Evolutionary conservation across 306 rosid species (phyloP).

Genomic region (Medicago lupulina): DNA sequence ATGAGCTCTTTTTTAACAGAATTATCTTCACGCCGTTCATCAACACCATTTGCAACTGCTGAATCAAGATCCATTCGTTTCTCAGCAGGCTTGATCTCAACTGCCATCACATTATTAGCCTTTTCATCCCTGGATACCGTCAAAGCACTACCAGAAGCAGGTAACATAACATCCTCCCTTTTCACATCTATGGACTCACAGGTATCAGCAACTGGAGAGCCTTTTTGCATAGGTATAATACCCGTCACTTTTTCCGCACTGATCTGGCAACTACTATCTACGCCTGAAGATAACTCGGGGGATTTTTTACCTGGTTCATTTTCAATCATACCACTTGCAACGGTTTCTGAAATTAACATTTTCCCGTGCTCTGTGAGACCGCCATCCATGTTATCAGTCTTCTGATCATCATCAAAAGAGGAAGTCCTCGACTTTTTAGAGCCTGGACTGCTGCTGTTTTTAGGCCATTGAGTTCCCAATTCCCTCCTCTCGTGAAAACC

Average conservation of each 20-base stretch:
- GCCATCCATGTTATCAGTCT: constrained; percentile 48
- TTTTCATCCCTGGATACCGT: constrained; percentile 32
- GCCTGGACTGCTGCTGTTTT: constrained; percentile 41
- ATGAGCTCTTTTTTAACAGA: constrained; percentile 37
- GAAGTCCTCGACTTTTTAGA: constrained; percentile 43
- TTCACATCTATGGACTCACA: constrained; percentile 30
- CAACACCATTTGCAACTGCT: constrained; percentile 36
- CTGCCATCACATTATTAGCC: constrained; percentile 24
- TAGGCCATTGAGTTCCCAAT: constrained; percentile 36
- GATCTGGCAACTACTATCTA: constrained; percentile 46
- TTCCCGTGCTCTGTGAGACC: constrained; percentile 44
- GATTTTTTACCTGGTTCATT: constrained; percentile 56
- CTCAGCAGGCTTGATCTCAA: constrained; percentile 25
- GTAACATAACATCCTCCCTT: constrained; percentile 33
- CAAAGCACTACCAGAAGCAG: constrained; percentile 43
- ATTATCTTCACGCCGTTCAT: constrained; percentile 37
- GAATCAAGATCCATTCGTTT: constrained; percentile 39
- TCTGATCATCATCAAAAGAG: constrained; percentile 52
- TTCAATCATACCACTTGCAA: constrained; percentile 49
- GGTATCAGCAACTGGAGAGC: constrained; percentile 43
- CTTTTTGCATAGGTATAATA: constrained; percentile 31
- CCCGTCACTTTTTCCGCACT: constrained; percentile 35
- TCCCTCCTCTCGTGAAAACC: constrained; percentile 52
- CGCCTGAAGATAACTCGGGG: constrained; percentile 55
- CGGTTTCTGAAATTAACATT: constrained; percentile 50